Evolutionary conservation across 805 yeast genomes (phyloP), one percentile per base, ranked within the genome.

Genomic region (Sugiyamaella floridensis): DNA sequence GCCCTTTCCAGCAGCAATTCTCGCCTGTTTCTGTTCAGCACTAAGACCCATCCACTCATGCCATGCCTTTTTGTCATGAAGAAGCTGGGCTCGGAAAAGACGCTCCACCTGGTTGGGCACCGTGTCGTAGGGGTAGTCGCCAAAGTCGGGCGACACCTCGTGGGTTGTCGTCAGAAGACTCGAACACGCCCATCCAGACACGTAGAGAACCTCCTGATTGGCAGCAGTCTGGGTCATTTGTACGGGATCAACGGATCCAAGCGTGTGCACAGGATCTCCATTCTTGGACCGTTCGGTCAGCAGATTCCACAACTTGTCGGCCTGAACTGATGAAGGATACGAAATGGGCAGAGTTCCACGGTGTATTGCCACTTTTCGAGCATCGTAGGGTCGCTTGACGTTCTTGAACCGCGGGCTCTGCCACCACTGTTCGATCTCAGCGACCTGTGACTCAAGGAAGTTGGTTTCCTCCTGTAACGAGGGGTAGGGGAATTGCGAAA

Each of bases 51-150:
- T 57, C 74, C 75, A 74, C 48, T 72, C 72, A 52, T 71, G 67
- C 62, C 71, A 74, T 1, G 77, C 59, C 60, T 78, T 78, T 46
- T 72, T 72, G 60, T 81, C 86, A 58, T 81, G 86, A 58, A 79
- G 68, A 55, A 68, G 69, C 65, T 81, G 85, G 1, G 84, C 81
- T 57, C 77, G 74, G 65, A 80, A 80, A 34, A 81, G 60, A 51
- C 84, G 70, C 52, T 79, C 81, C 5, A 80, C 85, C 60, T 80
- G 82, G 59, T 79, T 79, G n/a, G 86, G 86, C 1, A 82, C 84
- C 0, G 86, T 82, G 58, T 81, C 81, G 59, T 81, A 81, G 0
- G 86, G 86, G 60, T 82, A 82, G 62, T 82, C 86, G 18, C 85
- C 86, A 63, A 80, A 79, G 61, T 82, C 86, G 1, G 85, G 83